Conservation (phyloP, 2,329 filamentous ascomycete genomes). For the Colletotrichum caudatum region DNA sequence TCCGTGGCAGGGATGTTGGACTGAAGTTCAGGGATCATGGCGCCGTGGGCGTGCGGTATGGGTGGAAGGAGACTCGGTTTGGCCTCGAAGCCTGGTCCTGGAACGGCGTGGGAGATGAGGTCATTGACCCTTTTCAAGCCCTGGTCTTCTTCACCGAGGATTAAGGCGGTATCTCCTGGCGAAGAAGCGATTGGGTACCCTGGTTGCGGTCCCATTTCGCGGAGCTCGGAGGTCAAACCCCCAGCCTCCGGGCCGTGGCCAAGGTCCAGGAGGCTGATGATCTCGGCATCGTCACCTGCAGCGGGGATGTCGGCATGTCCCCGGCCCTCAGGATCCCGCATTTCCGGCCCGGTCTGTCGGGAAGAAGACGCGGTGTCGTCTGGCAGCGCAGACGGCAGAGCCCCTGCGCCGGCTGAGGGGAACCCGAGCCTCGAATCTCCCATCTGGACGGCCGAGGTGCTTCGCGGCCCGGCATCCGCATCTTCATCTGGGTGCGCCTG, state of each 20-base stretch:
- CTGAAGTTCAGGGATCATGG: background rate
- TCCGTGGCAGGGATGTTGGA: background rate
- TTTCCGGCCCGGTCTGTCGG: background rate
- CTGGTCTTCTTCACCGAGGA: background rate
- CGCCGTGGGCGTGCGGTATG: background rate
- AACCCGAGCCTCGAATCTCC: background rate
- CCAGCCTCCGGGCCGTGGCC: background rate
- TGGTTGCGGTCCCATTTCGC: too few species aligned
- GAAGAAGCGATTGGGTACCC: background rate
- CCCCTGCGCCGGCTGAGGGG: background rate
- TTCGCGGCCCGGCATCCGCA: background rate
- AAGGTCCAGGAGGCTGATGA: background rate
- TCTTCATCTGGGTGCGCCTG: too few species aligned
- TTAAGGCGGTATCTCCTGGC: background rate
- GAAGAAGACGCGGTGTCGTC: background rate
- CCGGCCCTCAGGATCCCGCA: background rate
- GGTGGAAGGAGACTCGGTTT: background rate
- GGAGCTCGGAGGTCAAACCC: background rate
- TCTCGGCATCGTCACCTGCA: background rate
- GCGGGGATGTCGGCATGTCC: too few species aligned
- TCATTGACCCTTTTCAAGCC: background rate
- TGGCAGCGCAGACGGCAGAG: background rate
- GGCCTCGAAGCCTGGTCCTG: background rate
- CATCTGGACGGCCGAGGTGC: background rate
- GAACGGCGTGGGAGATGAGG: background rate